phyloP scores from a whole-genome alignment of 208 protist genomes.

The Wallacemonas sp. region DNA sequence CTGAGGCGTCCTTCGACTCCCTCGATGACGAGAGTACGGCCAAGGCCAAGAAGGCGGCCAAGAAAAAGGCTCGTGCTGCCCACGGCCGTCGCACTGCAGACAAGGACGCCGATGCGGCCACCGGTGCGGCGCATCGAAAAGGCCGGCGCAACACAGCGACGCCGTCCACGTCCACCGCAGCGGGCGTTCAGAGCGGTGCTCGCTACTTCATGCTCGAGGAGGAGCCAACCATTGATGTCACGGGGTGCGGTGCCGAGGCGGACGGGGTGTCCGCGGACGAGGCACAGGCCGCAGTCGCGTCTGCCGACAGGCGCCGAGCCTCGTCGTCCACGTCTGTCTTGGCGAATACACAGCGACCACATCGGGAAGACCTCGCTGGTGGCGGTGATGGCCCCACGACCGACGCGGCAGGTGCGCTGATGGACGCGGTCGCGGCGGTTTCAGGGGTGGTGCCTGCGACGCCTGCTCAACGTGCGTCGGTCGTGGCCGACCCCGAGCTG shows the following conservation, averaged over 20 bases:
- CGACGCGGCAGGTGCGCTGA: too few relatives aligned
- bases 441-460: background rate
- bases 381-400: too few relatives aligned
- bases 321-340: background rate
- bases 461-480: background rate
- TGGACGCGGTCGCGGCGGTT: background rate
- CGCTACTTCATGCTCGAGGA: background rate
- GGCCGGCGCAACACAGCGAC: background rate
- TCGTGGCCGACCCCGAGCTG: constrained; percentile 24
- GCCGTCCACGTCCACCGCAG: background rate
- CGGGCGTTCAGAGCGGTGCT: constrained; percentile 1
- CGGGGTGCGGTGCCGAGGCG: background rate
- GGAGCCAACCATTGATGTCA: background rate
- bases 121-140: background rate
- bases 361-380: background rate
- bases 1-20: background rate
- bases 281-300: background rate
- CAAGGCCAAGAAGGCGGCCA: constrained; percentile 5
- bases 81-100: background rate
- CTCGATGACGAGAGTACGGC: constrained; percentile 4
- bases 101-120: background rate
- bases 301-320: background rate
- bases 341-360: background rate
- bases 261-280: background rate
- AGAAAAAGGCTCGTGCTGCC: background rate